Evolutionary conservation across 2,329 filamentous ascomycete species (phyloP), one percentile per base, ranked within the genome.

Genomic region (Clarireedia paspali): DNA sequence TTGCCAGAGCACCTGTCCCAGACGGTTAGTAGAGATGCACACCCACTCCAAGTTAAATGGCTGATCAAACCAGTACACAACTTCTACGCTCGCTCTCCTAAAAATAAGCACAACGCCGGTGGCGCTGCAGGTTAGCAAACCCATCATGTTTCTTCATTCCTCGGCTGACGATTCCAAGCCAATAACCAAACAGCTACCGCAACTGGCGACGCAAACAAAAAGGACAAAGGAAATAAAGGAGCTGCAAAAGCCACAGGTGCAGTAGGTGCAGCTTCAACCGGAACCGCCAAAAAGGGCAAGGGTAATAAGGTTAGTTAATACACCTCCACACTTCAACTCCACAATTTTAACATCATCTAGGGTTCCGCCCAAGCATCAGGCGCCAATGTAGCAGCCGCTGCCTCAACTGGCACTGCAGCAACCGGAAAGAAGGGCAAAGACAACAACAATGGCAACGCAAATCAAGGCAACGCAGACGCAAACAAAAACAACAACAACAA

Each of bases 1-100:
- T 68, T 36, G 65, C 60, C 15, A 59, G 64, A 57, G 47, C 45
- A 14, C 62, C 62, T 58, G 62, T 60, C n/a, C 53, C 58, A 50
- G 47, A 56, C 50, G 50, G 61, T 53, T 55, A 52, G 47, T 40
- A 39, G 26, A 38, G 3, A 30, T 46, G 24, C 15, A 34, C 1
- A 46, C 10, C 23, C 26, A 47, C 47, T 17, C 3, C 4, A 6
- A 24, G 20, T 15, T 6, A 38, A 46, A 36, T 36, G 4, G 24
- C 47, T 60, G 55, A 62, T 39, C 17, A n/a, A 9, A 40, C 12
- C 24, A 63, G 61, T 57, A 17, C 45, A 56, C 15, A 55, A 59
- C n/a, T 55, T 66, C 14, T 58, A 62, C 50, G 50, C 47, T 47
- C 62, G 62, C 50, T 55, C 55, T 27, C 59, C 61, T 47, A 63